A percentile compares a stretch with the other conserved stretches of the same genome.
Evolutionary conservation across 352 stramenopile genomes (phyloP).

Genomic region (Globisporangium spiculum): DNA sequence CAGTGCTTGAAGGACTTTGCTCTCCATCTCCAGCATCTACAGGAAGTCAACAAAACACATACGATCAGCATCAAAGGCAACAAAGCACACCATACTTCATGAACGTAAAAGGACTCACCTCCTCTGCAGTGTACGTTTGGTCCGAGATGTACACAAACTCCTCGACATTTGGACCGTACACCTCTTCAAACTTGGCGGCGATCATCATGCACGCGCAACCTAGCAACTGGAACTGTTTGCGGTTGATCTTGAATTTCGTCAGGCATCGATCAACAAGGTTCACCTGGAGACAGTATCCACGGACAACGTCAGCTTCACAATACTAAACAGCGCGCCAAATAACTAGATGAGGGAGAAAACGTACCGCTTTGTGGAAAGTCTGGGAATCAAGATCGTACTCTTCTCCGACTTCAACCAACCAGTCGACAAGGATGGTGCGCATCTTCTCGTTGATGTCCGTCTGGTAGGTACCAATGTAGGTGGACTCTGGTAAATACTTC

Average conservation of each 20-base stretch:
- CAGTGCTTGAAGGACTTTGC: conserved; percentile 66
- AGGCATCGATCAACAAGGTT: conserved; percentile 86
- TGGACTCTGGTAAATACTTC: conserved; percentile 62
- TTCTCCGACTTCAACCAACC: conserved; percentile 93
- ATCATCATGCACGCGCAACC: conserved; percentile 95
- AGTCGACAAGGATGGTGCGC: conserved; percentile 99
- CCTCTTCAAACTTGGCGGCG: conserved; percentile 97
- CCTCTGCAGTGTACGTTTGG: conserved; percentile 90
- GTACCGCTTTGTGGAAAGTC: conserved; percentile 80
- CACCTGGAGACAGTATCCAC: conserved; percentile 27
- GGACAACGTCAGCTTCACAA: neutral
- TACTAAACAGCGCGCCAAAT: neutral
- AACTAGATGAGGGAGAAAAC: conserved; percentile 5
- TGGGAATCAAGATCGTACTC: conserved; percentile 83
- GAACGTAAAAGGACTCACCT: conserved; percentile 38
- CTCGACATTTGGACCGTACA: conserved; percentile 90
- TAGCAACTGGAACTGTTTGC: conserved; percentile 94
- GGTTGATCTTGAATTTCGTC: conserved; percentile 78
- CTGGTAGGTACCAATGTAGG: conserved; percentile 85
- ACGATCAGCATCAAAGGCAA: conserved; percentile 15
- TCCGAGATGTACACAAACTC: conserved; percentile 98
- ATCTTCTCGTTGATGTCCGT: conserved; percentile 99
- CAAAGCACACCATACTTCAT: neutral
- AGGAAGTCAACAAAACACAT: neutral
- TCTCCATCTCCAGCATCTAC: conserved; percentile 84